Evolutionary conservation across 2,329 filamentous ascomycete genomes (phyloP).

Genomic region (Pseudogymnoascus sp.): DNA sequence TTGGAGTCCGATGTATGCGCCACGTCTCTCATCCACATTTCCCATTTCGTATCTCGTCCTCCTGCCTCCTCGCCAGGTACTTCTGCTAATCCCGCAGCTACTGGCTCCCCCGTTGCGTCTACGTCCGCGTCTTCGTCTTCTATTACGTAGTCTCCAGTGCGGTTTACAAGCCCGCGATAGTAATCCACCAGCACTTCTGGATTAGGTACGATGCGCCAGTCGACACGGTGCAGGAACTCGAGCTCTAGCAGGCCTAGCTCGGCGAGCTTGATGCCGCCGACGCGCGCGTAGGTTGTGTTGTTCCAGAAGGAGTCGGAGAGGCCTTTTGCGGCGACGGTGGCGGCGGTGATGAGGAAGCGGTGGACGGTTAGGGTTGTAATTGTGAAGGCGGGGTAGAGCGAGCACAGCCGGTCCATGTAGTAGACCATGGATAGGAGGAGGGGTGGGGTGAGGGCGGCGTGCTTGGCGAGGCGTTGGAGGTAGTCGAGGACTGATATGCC

Average conservation of each 20-base stretch:
- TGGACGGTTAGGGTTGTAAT: conserved; percentile 95
- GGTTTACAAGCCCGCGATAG: conserved; percentile 75
- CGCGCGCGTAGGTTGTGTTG: conserved; percentile 89
- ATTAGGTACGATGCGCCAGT: conserved; percentile 95
- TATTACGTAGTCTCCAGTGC: conserved; percentile 49
- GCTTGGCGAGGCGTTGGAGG: conserved; percentile 81
- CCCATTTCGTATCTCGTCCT: conserved; percentile 22
- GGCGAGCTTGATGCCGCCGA: conserved; percentile 83
- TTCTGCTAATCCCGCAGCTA: conserved; percentile 30
- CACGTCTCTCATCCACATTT: conserved; percentile 27
- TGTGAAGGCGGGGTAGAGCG: conserved; percentile 87
- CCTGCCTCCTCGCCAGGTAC: conserved; percentile 17
- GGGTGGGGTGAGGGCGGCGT: conserved; percentile 86
- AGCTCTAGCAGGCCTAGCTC: conserved; percentile 88
- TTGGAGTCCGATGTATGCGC: conserved; percentile 15
- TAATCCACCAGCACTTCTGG: conserved; percentile 91
- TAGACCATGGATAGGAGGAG: conserved; percentile 98
- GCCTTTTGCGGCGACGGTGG: conserved; percentile 91
- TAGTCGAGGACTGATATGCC: conserved; percentile 94
- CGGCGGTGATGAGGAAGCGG: conserved; percentile 91
- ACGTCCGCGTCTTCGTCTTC: conserved; percentile 31
- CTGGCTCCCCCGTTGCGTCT: conserved; percentile 28
- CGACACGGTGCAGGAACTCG: conserved; percentile 84
- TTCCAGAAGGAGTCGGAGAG: conserved; percentile 98
- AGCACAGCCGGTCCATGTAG: conserved; percentile 92